phyloP scores from a whole-genome alignment of 129 eudicot species.

The Flaveria trinervia region DNA sequence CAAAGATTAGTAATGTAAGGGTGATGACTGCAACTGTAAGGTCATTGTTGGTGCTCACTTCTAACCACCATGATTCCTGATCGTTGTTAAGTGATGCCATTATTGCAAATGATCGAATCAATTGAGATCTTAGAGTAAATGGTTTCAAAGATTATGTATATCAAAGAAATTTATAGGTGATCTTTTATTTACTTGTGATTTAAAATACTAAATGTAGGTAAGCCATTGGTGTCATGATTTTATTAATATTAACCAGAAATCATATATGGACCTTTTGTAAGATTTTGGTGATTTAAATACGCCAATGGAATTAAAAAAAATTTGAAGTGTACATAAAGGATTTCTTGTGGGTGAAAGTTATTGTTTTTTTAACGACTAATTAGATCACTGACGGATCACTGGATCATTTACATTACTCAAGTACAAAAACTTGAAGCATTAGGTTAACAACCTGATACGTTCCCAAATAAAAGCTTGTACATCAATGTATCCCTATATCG shows the following conservation, averaged over 20 bases:
- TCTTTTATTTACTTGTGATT: not conserved
- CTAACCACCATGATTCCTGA: not conserved
- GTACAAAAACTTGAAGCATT: too few species aligned
- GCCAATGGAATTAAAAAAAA: not conserved
- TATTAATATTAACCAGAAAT: not conserved
- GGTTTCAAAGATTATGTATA: not conserved
- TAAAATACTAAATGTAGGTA: not conserved
- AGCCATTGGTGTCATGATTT: conserved; percentile 1
- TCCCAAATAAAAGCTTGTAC: too few species aligned
- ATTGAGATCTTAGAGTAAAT: not conserved
- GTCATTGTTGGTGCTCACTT: not conserved
- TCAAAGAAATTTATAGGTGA: not conserved
- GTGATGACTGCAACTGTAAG: not conserved
- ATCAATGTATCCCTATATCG: too few species aligned
- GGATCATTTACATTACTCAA: too few species aligned
- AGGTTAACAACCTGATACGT: too few species aligned
- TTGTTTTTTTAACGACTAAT: too few species aligned
- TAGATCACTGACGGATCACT: too few species aligned
- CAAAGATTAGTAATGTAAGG: not conserved
- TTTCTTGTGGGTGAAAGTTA: too few species aligned
- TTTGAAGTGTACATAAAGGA: too few species aligned
- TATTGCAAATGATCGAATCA: not conserved
- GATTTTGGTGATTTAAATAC: not conserved
- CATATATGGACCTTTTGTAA: not conserved
- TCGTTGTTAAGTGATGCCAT: conserved; percentile 6